Percentiles rank a stretch among this genome's conserved stretches.
phyloP scores from a whole-genome alignment of 1,139 yeast genomes.

The Yamadazyma oceani region DNA sequence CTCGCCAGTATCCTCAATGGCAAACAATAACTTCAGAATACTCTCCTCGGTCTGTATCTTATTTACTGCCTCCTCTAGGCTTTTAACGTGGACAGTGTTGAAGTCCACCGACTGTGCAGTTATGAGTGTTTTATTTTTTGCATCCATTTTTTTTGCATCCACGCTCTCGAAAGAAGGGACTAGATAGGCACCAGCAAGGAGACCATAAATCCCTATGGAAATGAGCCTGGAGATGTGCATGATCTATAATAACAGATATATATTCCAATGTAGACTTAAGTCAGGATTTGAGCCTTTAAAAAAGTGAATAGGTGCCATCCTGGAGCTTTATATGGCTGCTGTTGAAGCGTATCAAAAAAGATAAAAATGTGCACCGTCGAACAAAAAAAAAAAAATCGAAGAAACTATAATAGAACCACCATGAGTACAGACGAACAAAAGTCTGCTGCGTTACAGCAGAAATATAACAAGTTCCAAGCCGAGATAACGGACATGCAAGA shows the following conservation, averaged over 20 bases:
- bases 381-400: neutral
- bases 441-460: conserved; percentile 53
- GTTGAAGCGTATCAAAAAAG: neutral
- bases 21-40: neutral
- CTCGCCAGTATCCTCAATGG: conserved; percentile 11
- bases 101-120: neutral
- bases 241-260: too few relatives aligned
- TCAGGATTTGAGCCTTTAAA: too few relatives aligned
- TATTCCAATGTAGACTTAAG: too few relatives aligned
- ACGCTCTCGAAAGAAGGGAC: neutral
- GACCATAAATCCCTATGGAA: too few relatives aligned
- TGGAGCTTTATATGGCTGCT: too few relatives aligned
- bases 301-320: too few relatives aligned
- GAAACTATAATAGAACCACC: conserved; percentile 1
- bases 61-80: conserved; percentile 7
- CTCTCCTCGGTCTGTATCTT: conserved; percentile 1
- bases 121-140: conserved; percentile 2
- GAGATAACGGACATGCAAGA: conserved; percentile 56
- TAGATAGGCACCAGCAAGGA: too few relatives aligned
- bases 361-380: neutral
- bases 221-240: too few relatives aligned
- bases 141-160: conserved; percentile 10
- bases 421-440: conserved; percentile 36
- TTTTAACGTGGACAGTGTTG: conserved; percentile 5
- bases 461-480: conserved; percentile 64